Evolutionary conservation across 257 asterid species (phyloP).

Genomic region (Solanum pennellii): DNA sequence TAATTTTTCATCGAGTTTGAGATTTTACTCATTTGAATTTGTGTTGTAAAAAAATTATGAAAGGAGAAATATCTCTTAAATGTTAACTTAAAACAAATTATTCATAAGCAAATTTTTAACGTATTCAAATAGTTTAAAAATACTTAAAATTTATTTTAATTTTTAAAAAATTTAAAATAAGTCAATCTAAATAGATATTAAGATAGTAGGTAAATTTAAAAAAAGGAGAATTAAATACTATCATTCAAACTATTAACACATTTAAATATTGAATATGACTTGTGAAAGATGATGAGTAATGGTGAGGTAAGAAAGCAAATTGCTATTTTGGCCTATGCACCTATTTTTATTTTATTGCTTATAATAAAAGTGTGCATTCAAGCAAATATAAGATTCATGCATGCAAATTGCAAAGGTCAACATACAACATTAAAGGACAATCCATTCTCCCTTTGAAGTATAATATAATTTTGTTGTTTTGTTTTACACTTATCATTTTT

Average conservation of each 20-base stretch:
- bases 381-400: not conserved
- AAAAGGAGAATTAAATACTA: not conserved
- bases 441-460: not conserved
- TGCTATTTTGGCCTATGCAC: not conserved
- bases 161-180: too few species aligned
- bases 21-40: too few species aligned
- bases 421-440: not conserved
- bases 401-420: not conserved
- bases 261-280: not conserved
- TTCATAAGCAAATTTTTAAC: too few species aligned
- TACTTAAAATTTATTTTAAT: too few species aligned
- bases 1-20: too few species aligned
- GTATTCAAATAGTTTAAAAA: too few species aligned
- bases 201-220: too few species aligned
- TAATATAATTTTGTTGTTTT: not conserved
- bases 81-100: not conserved
- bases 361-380: not conserved
- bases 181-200: not conserved
- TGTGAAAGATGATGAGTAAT: not conserved
- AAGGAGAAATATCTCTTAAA: not conserved
- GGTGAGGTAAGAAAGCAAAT: not conserved
- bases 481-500: not conserved
- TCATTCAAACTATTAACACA: not conserved
- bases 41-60: not conserved
- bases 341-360: not conserved